phyloP scores from a whole-genome alignment of 257 asterid genomes.

The Solanum pimpinellifolium region DNA sequence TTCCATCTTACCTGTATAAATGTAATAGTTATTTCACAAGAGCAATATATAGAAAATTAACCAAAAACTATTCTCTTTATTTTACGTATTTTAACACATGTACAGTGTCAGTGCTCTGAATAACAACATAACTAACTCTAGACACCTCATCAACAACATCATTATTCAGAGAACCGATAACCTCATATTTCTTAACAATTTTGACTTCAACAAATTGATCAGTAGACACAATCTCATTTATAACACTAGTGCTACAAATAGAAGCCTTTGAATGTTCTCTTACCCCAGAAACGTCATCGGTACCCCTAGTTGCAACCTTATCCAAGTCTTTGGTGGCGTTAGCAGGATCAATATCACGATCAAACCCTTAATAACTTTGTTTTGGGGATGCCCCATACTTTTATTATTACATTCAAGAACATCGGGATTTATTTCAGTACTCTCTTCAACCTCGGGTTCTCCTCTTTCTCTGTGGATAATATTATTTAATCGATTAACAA shows the following conservation, averaged over 20 bases:
- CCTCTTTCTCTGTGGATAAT: conserved; percentile 11
- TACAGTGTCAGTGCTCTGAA: neutral
- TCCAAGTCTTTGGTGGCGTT: neutral
- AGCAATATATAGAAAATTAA: no score
- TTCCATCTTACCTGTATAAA: no score
- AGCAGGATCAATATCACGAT: neutral
- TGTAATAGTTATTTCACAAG: no score
- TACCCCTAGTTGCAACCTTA: neutral
- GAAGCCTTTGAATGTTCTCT: neutral
- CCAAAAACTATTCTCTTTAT: no score
- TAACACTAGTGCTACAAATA: neutral
- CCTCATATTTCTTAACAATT: neutral
- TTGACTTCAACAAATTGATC: neutral
- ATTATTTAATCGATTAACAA: conserved; percentile 19
- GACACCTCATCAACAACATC: neutral
- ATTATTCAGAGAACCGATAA: neutral
- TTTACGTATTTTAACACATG: no score
- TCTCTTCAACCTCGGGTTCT: neutral
- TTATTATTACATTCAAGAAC: neutral
- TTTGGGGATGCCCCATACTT: neutral
- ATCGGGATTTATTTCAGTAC: neutral
- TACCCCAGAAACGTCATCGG: neutral
- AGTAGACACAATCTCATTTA: neutral
- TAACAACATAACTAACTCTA: neutral
- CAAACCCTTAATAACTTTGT: neutral